Percentiles rank a stretch among this genome's conserved stretches.
Conservation (phyloP, 768 basidiomycete genomes). For the Trametes coccinea region DNA sequence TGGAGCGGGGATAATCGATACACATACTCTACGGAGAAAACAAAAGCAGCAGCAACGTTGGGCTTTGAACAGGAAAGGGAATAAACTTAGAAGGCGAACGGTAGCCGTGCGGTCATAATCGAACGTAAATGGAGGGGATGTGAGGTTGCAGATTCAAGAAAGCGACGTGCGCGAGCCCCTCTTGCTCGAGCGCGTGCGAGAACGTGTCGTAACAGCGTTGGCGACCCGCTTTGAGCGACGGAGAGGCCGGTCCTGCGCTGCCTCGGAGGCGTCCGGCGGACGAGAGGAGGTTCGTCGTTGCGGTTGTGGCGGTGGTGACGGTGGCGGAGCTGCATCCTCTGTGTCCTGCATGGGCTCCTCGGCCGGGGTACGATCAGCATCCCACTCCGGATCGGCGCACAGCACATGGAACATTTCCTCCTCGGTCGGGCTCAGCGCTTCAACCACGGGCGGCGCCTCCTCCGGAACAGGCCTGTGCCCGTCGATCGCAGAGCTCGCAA, state of each 20-base stretch:
- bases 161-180: constrained; percentile 35
- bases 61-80: constrained; percentile 21
- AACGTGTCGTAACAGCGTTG: constrained; percentile 51
- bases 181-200: constrained; percentile 45
- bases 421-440: constrained; percentile 63
- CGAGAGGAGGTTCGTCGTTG: background rate
- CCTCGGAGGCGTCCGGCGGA: constrained; percentile 8
- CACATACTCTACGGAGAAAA: constrained; percentile 22
- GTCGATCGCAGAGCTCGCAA: constrained; percentile 19
- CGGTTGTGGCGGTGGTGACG: too few relatives aligned
- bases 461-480: constrained; percentile 9
- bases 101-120: background rate
- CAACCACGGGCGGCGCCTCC: constrained; percentile 30
- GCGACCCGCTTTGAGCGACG: constrained; percentile 72
- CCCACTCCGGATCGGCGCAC: constrained; percentile 42
- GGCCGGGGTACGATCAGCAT: constrained; percentile 46
- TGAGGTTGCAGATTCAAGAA: constrained; percentile 24
- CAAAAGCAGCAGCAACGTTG: background rate
- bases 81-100: constrained; percentile 26
- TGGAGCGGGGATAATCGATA: constrained; percentile 24
- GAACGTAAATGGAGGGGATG: constrained; percentile 10
- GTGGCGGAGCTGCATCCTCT: background rate
- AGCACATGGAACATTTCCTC: constrained; percentile 69
- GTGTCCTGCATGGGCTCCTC: constrained; percentile 6
- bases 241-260: constrained; percentile 41